Evolutionary conservation across 306 rosid species (phyloP).

Genomic region (Vigna trinervia): DNA sequence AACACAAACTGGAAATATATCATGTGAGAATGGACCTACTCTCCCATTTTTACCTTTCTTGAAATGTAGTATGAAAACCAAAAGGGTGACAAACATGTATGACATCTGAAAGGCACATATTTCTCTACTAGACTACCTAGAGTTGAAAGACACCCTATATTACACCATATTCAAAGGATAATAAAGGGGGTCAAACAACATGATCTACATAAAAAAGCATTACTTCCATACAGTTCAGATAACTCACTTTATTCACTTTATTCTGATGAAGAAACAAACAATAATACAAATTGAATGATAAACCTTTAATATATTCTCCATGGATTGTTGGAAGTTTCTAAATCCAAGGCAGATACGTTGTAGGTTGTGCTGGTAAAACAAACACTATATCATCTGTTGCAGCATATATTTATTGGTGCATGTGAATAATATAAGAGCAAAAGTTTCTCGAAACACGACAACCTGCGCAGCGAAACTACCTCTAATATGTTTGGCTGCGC

Average conservation of each 20-base stretch:
- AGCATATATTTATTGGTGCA: neutral
- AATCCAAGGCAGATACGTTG: constrained; percentile 46
- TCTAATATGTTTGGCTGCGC: constrained; percentile 39
- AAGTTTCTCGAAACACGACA: constrained; percentile 38
- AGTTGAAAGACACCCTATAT: neutral
- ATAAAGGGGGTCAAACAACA: neutral
- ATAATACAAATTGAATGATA: constrained; percentile 7
- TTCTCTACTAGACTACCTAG: neutral
- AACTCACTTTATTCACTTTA: too few relatives aligned
- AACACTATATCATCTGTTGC: neutral
- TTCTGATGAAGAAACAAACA: neutral
- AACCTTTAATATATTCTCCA: constrained; percentile 14
- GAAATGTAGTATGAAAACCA: too few relatives aligned
- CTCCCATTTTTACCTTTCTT: too few relatives aligned
- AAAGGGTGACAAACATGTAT: too few relatives aligned
- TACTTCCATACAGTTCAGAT: neutral
- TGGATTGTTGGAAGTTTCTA: constrained; percentile 56
- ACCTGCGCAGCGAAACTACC: constrained; percentile 24
- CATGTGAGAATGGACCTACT: too few relatives aligned
- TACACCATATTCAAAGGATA: neutral
- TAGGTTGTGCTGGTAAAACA: neutral
- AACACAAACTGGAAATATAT: too few relatives aligned
- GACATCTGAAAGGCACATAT: neutral
- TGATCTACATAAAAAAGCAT: too few relatives aligned
- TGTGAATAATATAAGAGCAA: constrained; percentile 1